A percentile compares a stretch with the other conserved stretches of the same genome.
phyloP scores from a whole-genome alignment of 768 basidiomycete species.

The Lanmaoa pseudosensibilis region DNA sequence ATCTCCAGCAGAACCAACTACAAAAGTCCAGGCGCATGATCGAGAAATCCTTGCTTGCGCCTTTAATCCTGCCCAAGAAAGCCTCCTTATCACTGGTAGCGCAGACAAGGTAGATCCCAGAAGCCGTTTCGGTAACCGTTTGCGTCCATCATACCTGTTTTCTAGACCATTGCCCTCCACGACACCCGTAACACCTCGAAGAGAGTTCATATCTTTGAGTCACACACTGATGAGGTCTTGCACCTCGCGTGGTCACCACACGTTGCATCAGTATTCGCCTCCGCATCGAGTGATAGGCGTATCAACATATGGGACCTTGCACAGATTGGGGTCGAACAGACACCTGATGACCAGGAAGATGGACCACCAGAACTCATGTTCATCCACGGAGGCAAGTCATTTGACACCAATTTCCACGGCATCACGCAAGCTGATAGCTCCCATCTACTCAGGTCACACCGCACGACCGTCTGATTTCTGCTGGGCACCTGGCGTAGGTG shows the following conservation, averaged over 20 bases:
- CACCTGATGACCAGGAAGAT: conserved; percentile 97
- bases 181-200: conserved; percentile 76
- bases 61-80: conserved; percentile 80
- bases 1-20: conserved; percentile 62
- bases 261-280: conserved; percentile 88
- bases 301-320: conserved; percentile 95
- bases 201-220: conserved; percentile 87
- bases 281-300: conserved; percentile 89
- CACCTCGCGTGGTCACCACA: conserved; percentile 96
- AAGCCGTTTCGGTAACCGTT: not conserved
- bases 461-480: conserved; percentile 90
- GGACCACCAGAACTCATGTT: conserved; percentile 96
- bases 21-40: conserved; percentile 81
- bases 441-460: conserved; percentile 63
- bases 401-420: not conserved
- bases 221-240: conserved; percentile 92
- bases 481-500: conserved; percentile 84
- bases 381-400: conserved; percentile 81
- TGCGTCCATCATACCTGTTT: not conserved
- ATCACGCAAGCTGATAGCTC: conserved; percentile 1
- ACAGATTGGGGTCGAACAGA: conserved; percentile 92
- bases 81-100: conserved; percentile 86
- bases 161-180: conserved; percentile 82
- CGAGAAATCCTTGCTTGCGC: conserved; percentile 89
- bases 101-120: conserved; percentile 74